These are phyloP conservation scores for Rubus idaeus DNA, from an alignment of 306 rosid genomes.

Conservation along the genomic window DNA sequence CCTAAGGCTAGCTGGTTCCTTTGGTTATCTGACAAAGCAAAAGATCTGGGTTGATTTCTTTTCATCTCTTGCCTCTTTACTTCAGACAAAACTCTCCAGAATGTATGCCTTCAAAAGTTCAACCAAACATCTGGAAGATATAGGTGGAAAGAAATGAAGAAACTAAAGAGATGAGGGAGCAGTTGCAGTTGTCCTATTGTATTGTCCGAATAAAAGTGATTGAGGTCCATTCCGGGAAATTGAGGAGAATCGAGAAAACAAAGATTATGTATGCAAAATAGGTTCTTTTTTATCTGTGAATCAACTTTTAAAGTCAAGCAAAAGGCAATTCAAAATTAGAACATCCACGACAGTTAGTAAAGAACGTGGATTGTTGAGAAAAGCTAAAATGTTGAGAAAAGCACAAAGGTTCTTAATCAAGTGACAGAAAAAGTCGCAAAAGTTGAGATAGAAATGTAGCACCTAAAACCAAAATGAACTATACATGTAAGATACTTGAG, in stretches of 20 bases:
- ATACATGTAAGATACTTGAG: neutral
- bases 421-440: neutral
- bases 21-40: neutral
- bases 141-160: neutral
- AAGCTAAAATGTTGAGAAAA: constrained; percentile 6
- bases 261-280: neutral
- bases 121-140: neutral
- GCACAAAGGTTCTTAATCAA: neutral
- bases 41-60: neutral
- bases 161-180: neutral
- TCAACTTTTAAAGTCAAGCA: neutral
- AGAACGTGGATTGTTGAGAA: neutral
- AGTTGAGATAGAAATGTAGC: neutral
- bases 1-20: neutral
- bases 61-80: constrained; percentile 4
- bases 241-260: neutral
- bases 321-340: neutral
- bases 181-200: neutral
- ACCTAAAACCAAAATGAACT: neutral
- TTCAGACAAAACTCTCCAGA: neutral
- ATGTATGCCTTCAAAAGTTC: neutral
- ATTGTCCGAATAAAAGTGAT: neutral
- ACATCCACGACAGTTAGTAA: neutral
- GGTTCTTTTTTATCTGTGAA: neutral
- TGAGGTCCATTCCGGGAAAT: neutral